Evolutionary conservation across 164 flowering plant genomes (phyloP), one percentile per base, ranked within the genome.

Genomic region (Euptelea pleiosperma): DNA sequence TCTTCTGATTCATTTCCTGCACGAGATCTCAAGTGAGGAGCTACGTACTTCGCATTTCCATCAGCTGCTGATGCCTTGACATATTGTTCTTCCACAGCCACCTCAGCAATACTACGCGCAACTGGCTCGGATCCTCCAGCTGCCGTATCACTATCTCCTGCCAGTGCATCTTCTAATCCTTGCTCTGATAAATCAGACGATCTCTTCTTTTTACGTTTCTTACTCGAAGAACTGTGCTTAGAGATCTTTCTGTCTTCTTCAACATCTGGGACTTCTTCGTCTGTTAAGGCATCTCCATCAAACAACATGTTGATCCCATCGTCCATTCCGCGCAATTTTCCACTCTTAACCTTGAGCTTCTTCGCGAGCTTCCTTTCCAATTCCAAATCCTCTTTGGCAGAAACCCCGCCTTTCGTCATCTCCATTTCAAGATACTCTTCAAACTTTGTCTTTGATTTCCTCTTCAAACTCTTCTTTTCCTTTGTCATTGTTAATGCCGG

Each of bases 11-110:
- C 89, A 67, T 55, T 74, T 49, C 73, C 64, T 7, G 54, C 66
- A 35, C n/a, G 72, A 54, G 79, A 37, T 73, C 97, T 85, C 66
- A 85, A 65, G 60, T 85, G 93, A 42, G 97, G 99, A 73, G 91
- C 73, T 24, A 86, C 70, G 65, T 88, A 93, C 66, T 78, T 85
- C 29, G 54, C 72, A 61, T 42, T 64, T 18, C 22, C 58, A 47
- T 45, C 58, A 8, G 35, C 3, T 35, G 30, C 55, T 43, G 72
- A 24, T 9, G 40, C 61, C 45, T 49, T 56, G 6, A 26, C 15
- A 55, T 36, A 41, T 74, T 61, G 63, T 51, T 66, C 68, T 53
- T 76, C 72, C 28, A 3, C 12, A 12, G 42, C 55, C 39, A 47
- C 63, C 30, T 61, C 75, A 16, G 50, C 57, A 57, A 19, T 58